Evolutionary conservation across 2,329 filamentous ascomycete genomes (phyloP).

Genomic region (Dactylellina cionopaga): DNA sequence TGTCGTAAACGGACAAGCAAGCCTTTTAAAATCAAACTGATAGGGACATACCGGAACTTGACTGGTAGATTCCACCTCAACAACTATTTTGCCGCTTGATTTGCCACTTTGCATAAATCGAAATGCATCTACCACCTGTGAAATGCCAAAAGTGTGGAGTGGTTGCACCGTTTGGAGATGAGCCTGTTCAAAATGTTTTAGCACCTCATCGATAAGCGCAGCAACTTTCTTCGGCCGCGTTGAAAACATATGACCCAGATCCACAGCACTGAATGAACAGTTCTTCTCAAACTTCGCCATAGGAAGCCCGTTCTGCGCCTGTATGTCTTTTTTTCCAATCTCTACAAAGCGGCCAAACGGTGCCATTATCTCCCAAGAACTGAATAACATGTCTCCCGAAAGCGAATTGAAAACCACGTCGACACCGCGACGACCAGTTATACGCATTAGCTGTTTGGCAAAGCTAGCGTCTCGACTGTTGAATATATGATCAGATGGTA

Average conservation of each 20-base stretch:
- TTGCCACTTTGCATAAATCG: constrained; percentile 62
- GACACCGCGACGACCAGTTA: constrained; percentile 60
- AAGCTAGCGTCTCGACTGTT: constrained; percentile 60
- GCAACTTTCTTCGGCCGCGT: constrained; percentile 1
- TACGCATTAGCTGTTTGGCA: constrained; percentile 57
- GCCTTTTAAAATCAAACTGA: not conserved
- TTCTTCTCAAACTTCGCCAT: constrained; percentile 64
- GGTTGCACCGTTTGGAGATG: constrained; percentile 57
- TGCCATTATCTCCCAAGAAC: constrained; percentile 64
- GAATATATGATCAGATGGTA: constrained; percentile 60
- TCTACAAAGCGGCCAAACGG: constrained; percentile 64
- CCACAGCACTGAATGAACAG: constrained; percentile 16
- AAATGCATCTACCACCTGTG: constrained; percentile 61
- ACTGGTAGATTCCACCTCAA: not conserved
- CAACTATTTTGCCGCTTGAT: constrained; percentile 64
- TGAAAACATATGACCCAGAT: constrained; percentile 17
- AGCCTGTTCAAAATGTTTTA: constrained; percentile 2
- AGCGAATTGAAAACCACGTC: constrained; percentile 65
- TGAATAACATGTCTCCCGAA: constrained; percentile 62
- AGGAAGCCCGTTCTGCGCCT: constrained; percentile 61
- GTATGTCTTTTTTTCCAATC: constrained; percentile 63
- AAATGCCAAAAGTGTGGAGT: constrained; percentile 55
- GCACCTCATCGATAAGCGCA: constrained; percentile 7
- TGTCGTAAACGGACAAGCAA: no score
- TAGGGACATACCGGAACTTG: not conserved